Percentiles rank a stretch among this genome's conserved stretches.
These are phyloP conservation scores for Hyaloperonospora brassicae DNA, from an alignment of 352 stramenopile species.

Conservation along the genomic window DNA sequence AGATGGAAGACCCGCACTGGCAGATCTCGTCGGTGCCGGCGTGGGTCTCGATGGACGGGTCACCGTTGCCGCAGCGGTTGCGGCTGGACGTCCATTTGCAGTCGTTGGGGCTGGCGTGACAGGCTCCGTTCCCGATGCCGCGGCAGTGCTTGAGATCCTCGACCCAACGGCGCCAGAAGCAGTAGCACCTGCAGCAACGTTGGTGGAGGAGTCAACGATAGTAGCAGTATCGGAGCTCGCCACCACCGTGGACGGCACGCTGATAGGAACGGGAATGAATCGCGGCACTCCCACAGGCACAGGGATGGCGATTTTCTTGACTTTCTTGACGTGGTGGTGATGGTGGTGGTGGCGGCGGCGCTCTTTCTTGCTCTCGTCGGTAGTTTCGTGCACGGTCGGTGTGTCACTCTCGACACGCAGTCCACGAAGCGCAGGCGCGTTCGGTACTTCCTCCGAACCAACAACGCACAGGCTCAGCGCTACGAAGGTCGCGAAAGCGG, in stretches of 20 bases:
- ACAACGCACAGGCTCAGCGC: too few relatives aligned
- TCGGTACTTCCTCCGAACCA: too few relatives aligned
- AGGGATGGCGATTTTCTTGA: constrained; percentile 30
- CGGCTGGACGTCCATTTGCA: too few relatives aligned
- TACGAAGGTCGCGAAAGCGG: too few relatives aligned
- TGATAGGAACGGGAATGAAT: constrained; percentile 21
- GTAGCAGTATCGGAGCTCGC: constrained; percentile 18
- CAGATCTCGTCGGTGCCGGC: constrained; percentile 13
- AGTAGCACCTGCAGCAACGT: constrained; percentile 3
- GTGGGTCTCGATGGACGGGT: constrained; percentile 11
- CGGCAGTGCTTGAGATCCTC: not conserved
- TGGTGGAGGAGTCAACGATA: constrained; percentile 7
- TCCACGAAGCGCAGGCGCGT: too few relatives aligned
- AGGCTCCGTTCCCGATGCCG: constrained; percentile 2
- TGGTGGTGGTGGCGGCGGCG: constrained; percentile 14
- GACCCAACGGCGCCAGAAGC: not conserved
- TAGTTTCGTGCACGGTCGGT: too few relatives aligned
- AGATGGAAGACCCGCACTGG: not conserved
- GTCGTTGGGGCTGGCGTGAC: constrained; percentile 20
- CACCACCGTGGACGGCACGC: constrained; percentile 19
- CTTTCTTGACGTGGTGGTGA: constrained; percentile 15
- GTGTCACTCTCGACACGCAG: too few relatives aligned
- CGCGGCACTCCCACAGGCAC: constrained; percentile 25
- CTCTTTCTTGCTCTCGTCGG: constrained; percentile 4
- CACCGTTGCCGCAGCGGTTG: constrained; percentile 19